phyloP scores from a whole-genome alignment of 1,284 basidiomycete genomes.

The Marasmius tenuissimus region DNA sequence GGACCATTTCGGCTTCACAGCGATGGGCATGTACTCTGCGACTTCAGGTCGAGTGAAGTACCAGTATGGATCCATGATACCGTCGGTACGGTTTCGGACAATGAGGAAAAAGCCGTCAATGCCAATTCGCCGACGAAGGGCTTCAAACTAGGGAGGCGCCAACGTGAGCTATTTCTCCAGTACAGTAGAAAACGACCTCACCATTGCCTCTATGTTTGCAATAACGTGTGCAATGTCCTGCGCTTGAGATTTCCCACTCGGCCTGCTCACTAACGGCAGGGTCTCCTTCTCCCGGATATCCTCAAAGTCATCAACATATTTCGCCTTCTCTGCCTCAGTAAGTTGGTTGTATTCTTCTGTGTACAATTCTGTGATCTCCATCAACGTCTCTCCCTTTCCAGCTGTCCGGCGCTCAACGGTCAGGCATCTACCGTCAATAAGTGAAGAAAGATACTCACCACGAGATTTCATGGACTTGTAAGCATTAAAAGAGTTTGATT shows the following conservation, averaged over 20 bases:
- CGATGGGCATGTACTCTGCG: neutral
- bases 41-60: neutral
- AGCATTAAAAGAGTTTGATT: neutral
- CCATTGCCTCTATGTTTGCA: neutral
- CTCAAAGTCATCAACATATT: neutral
- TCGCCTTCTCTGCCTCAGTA: neutral
- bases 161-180: neutral
- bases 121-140: neutral
- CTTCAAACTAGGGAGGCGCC: neutral
- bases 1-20: neutral
- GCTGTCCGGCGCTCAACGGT: neutral
- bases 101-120: neutral
- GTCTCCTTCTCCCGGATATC: neutral
- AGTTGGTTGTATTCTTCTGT: neutral
- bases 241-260: neutral
- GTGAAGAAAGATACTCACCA: neutral
- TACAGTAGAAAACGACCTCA: neutral
- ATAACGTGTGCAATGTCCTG: neutral
- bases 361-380: neutral
- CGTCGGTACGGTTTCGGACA: neutral
- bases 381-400: neutral
- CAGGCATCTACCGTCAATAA: neutral
- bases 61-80: neutral
- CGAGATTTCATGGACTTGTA: neutral
- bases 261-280: neutral